These are phyloP conservation scores for Coix lacrymajobi DNA, from an alignment of 176 grass and related monocot species.

Conservation along the genomic window DNA sequence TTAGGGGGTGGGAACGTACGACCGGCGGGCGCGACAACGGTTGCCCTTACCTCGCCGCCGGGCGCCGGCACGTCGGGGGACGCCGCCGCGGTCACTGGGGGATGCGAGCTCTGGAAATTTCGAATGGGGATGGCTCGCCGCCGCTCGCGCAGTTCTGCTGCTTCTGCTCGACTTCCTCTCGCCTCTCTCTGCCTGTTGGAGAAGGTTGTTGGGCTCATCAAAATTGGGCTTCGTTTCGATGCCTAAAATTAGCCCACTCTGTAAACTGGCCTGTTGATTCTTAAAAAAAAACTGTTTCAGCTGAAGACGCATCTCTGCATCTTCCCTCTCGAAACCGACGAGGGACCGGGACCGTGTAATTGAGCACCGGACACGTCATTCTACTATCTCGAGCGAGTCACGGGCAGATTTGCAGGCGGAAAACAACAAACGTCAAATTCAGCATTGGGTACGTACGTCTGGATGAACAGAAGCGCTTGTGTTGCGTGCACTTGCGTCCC, in stretches of 20 bases:
- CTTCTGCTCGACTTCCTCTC: too few relatives aligned
- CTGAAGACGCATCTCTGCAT: not conserved
- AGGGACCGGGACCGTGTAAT: not conserved
- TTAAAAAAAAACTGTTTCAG: too few relatives aligned
- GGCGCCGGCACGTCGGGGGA: slow-evolving; percentile 4
- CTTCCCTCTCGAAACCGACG: not conserved
- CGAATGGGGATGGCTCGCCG: slow-evolving; percentile 8
- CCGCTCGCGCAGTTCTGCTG: not conserved
- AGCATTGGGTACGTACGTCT: not conserved
- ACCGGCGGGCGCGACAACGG: not conserved
- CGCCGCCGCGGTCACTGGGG: not conserved
- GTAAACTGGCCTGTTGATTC: not conserved
- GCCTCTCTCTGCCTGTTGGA: not conserved
- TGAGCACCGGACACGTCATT: not conserved
- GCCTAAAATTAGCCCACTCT: not conserved
- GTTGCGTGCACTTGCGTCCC: slow-evolving; percentile 6
- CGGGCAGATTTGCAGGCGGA: not conserved
- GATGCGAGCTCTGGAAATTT: not conserved
- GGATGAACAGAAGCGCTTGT: not conserved
- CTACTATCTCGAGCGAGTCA: not conserved
- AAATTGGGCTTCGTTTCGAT: not conserved
- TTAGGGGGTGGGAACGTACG: not conserved
- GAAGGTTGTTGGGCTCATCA: not conserved
- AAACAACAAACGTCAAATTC: not conserved
- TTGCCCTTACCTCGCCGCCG: not conserved